phyloP scores from a whole-genome alignment of 495 filamentous ascomycete species.

The Aspergillus diversus region DNA sequence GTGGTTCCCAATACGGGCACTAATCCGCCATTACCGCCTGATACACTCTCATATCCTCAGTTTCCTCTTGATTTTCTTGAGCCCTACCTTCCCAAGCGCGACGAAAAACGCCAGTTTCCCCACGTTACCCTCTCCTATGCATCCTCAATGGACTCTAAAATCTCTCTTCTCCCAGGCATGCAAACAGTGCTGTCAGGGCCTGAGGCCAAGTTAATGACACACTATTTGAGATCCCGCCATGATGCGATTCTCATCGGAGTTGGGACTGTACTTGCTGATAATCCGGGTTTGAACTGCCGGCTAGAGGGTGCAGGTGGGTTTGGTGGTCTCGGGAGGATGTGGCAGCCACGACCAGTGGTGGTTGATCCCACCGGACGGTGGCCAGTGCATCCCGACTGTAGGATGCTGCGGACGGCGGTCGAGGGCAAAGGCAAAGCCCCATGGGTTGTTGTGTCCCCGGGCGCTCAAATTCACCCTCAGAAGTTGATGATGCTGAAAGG shows the following conservation, averaged over 20 bases:
- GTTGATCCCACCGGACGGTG: conserved; percentile 75
- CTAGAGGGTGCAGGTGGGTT: conserved; percentile 60
- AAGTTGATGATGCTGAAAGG: conserved; percentile 50
- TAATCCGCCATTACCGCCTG: conserved; percentile 40
- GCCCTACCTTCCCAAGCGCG: conserved; percentile 47
- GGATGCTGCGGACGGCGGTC: conserved; percentile 65
- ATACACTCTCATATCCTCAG: conserved; percentile 50
- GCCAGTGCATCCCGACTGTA: conserved; percentile 60
- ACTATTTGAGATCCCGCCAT: conserved; percentile 81
- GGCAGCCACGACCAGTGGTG: conserved; percentile 78
- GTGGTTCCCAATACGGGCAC: conserved; percentile 21
- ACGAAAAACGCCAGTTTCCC: conserved; percentile 39
- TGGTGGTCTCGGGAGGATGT: conserved; percentile 53
- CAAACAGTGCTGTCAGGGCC: conserved; percentile 81
- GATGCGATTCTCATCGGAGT: conserved; percentile 85
- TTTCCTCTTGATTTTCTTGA: conserved; percentile 51
- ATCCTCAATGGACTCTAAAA: conserved; percentile 79
- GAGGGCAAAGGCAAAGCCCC: conserved; percentile 72
- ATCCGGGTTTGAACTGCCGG: conserved; percentile 82
- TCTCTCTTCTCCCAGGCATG: conserved; percentile 73
- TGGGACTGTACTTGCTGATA: conserved; percentile 80
- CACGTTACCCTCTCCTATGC: conserved; percentile 84
- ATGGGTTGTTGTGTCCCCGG: conserved; percentile 64
- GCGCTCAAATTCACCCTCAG: conserved; percentile 51
- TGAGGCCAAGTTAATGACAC: conserved; percentile 85